These are phyloP conservation scores for Agrocybe praecox DNA, from an alignment of 768 basidiomycete species.

Conservation along the genomic window DNA sequence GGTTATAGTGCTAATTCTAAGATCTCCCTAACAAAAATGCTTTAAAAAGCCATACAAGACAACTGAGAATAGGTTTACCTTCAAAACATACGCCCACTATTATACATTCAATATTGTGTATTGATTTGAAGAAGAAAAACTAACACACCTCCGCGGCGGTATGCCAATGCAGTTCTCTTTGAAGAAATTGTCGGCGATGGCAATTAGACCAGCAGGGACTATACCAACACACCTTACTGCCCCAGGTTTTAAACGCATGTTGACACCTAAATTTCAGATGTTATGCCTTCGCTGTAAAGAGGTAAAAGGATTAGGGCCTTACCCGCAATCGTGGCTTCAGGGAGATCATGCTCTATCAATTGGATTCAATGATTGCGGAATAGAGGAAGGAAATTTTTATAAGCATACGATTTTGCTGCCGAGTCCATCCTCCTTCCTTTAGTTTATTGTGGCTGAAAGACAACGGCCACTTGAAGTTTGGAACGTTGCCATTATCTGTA, in stretches of 20 bases:
- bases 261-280: constrained; percentile 35
- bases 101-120: neutral
- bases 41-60: neutral
- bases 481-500: constrained; percentile 57
- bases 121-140: neutral
- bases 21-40: constrained; percentile 34
- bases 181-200: constrained; percentile 11
- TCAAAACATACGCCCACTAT: constrained; percentile 57
- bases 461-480: constrained; percentile 68
- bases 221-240: constrained; percentile 42
- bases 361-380: neutral
- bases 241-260: constrained; percentile 58
- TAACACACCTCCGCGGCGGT: constrained; percentile 43
- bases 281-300: neutral
- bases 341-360: constrained; percentile 44
- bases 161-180: constrained; percentile 61
- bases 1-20: constrained; percentile 52
- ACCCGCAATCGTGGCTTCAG: constrained; percentile 47
- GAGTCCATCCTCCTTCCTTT: constrained; percentile 67
- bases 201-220: neutral
- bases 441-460: constrained; percentile 61
- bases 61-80: constrained; percentile 22
- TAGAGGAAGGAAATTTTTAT: neutral
- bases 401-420: constrained; percentile 56
- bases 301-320: neutral